Conservation (phyloP, 2,329 filamentous ascomycete species). For the Coniochaeta hoffmannii region DNA sequence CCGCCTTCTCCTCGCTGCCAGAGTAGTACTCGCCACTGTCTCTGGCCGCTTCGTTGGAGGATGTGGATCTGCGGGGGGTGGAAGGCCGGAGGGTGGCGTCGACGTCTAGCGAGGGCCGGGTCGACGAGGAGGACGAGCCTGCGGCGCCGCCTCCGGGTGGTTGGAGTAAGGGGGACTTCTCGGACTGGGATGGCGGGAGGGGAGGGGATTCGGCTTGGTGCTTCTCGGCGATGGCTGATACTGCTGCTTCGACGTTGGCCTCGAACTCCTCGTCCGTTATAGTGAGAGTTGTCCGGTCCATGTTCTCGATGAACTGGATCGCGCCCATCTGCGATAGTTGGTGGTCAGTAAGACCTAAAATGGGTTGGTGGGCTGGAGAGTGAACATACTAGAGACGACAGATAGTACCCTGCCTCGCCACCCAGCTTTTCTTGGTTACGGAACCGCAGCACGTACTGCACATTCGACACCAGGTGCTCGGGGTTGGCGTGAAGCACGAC, state of each 20-base stretch:
- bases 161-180: constrained; percentile 27
- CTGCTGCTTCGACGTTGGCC: constrained; percentile 88
- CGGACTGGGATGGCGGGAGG: constrained; percentile 34
- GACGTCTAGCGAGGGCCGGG: constrained; percentile 34
- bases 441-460: constrained; percentile 96
- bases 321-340: constrained; percentile 66
- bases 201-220: constrained; percentile 53
- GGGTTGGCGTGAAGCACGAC: constrained; percentile 92
- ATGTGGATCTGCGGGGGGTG: constrained; percentile 45
- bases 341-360: background rate
- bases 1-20: constrained; percentile 62
- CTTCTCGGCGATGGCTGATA: constrained; percentile 90
- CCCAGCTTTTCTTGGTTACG: constrained; percentile 95
- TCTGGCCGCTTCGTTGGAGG: constrained; percentile 31
- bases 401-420: constrained; percentile 96
- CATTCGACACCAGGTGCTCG: constrained; percentile 91
- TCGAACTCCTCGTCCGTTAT: constrained; percentile 96
- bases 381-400: constrained; percentile 70
- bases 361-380: background rate
- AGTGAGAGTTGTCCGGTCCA: constrained; percentile 88
- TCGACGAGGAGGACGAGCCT: constrained; percentile 39
- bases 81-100: constrained; percentile 21
- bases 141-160: constrained; percentile 24
- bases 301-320: constrained; percentile 92
- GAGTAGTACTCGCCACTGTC: constrained; percentile 38